Percentiles rank a stretch among this genome's conserved stretches.
Evolutionary conservation across 805 yeast species (phyloP).

Genomic region (Myxozyma lipomycoides): DNA sequence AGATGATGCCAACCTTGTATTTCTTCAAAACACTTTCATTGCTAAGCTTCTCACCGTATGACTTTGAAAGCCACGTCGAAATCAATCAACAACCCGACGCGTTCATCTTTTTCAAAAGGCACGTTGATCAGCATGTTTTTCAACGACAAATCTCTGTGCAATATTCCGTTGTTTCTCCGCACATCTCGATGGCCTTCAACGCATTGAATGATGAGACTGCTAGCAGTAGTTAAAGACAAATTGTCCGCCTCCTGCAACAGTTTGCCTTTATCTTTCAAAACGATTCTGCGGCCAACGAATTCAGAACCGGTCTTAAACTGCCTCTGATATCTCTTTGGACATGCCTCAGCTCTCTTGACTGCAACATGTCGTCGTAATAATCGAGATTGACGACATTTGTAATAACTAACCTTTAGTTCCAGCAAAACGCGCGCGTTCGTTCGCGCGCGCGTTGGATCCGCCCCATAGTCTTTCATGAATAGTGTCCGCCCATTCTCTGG

Average conservation of each 20-base stretch:
- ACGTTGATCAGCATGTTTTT: neutral
- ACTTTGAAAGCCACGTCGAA: neutral
- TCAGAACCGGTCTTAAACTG: neutral
- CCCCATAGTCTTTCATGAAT: neutral
- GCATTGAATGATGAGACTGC: neutral
- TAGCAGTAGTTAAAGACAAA: neutral
- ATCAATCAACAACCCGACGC: neutral
- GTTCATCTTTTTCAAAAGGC: neutral
- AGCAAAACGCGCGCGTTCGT: neutral
- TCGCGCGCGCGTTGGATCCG: neutral
- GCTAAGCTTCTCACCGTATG: too few relatives aligned
- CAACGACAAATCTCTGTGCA: neutral
- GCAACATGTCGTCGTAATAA: neutral
- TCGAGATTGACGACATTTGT: neutral
- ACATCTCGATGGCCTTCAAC: neutral
- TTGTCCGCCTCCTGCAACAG: neutral
- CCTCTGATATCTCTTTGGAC: neutral
- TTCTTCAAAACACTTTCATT: too few relatives aligned
- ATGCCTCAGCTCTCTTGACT: neutral
- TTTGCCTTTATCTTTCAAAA: neutral
- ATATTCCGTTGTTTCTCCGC: neutral
- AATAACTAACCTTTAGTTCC: neutral
- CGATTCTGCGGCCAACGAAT: neutral
- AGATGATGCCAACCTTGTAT: too few relatives aligned
- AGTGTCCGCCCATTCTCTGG: neutral